Evolutionary conservation across 768 basidiomycete species (phyloP), one percentile per base, ranked within the genome.

Genomic region (Tricholoma sp.): DNA sequence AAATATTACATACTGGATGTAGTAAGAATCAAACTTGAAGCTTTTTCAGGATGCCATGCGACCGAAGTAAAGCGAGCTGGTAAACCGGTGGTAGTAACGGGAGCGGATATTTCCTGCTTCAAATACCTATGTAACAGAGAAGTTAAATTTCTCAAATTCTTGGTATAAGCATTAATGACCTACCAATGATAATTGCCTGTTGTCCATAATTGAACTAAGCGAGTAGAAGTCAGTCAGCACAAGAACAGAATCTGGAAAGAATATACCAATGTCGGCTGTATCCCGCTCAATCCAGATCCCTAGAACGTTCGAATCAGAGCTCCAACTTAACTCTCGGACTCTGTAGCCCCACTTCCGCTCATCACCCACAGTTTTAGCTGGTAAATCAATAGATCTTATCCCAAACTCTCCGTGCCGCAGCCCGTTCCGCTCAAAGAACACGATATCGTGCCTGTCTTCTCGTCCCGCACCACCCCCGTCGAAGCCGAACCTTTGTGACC

Each of bases 341-440:
- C 76, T 83, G 62, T 90, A 91, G 3, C 83, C 84, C 79, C 87
- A 88, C 58, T 71, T 72, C 59, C 73, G 67, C 10, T 72, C 72
- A 18, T 68, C 69, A 12, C 66, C 47, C 24, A 21, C 27, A 19
- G 24, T 64, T 41, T 79, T 74, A 39, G 80, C n/a, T 65, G 56
- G 64, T 22, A 77, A 56, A 37, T 74, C 71, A 1, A 59, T 68
- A 9, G 69, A 67, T 22, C 77, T 72, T 35, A 98, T 67, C 34
- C 76, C 79, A 68, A 97, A 98, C 55, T 97, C 94, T 4, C 94
- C 91, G 64, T 97, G 91, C 58, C 94, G 74, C 58, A 99, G 71
- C 0, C 97, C 97, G 69, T 99, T 99, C 62, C 93, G 77, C 74
- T 99, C 97, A 58, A 96, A 94, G 72, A 98, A 96, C 0, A 98